Percentiles rank a stretch among this genome's conserved stretches.
These are phyloP conservation scores for Phaffia australis DNA, from an alignment of 768 basidiomycete genomes.

Conservation along the genomic window DNA sequence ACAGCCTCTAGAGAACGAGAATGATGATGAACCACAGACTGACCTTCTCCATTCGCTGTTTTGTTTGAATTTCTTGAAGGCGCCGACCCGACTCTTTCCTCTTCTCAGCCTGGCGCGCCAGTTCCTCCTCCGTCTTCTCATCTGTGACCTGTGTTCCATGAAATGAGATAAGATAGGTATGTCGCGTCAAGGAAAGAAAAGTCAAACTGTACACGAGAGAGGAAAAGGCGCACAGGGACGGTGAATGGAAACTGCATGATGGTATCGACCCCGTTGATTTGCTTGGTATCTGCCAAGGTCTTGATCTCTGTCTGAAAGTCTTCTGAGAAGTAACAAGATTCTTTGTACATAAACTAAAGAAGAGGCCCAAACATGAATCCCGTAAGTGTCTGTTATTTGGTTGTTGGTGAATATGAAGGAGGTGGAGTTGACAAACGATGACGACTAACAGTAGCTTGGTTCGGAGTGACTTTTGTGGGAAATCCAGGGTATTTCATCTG, in stretches of 20 bases:
- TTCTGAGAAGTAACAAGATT: slow-evolving; percentile 67
- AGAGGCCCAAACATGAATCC: neutral
- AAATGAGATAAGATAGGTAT: neutral
- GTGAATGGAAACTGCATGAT: slow-evolving; percentile 83
- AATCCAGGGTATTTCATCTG: slow-evolving; percentile 94
- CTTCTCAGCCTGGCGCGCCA: slow-evolving; percentile 64
- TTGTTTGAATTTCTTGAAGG: slow-evolving; percentile 82
- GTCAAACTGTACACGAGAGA: neutral
- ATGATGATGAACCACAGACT: slow-evolving; percentile 13
- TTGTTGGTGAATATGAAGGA: neutral
- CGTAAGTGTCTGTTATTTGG: neutral
- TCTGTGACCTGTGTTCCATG: slow-evolving; percentile 43
- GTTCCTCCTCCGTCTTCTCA: slow-evolving; percentile 85
- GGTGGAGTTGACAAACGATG: neutral
- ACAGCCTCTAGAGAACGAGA: no score
- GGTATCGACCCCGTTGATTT: slow-evolving; percentile 54
- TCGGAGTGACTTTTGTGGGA: slow-evolving; percentile 64
- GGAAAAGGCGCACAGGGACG: slow-evolving; percentile 34
- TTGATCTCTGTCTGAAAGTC: slow-evolving; percentile 65
- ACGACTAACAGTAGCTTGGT: slow-evolving; percentile 62
- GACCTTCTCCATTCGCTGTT: slow-evolving; percentile 75
- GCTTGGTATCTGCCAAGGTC: slow-evolving; percentile 54
- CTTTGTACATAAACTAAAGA: slow-evolving; percentile 76
- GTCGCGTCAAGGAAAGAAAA: neutral
- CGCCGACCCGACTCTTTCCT: slow-evolving; percentile 74